Evolutionary conservation across 768 basidiomycete genomes (phyloP).

Genomic region (Naganishia antarctica): DNA sequence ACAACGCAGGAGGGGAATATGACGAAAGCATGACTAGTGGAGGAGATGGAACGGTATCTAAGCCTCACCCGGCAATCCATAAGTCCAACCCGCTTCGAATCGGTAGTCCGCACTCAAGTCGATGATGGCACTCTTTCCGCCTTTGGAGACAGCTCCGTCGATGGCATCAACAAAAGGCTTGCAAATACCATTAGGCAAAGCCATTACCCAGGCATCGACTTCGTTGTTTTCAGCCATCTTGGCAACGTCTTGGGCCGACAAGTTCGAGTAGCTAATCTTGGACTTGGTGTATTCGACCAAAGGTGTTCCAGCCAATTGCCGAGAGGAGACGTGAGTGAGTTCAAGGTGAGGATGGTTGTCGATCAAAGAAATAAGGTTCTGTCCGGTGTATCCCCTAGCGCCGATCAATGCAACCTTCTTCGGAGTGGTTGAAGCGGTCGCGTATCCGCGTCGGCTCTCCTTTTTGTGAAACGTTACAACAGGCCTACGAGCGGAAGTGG

Average conservation of each 20-base stretch:
- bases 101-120: slow-evolving; percentile 92
- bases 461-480: slow-evolving; percentile 32
- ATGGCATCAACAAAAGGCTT: slow-evolving; percentile 66
- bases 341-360: slow-evolving; percentile 80
- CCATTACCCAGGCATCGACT: slow-evolving; percentile 99
- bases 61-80: slow-evolving; percentile 96
- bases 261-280: slow-evolving; percentile 68
- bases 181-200: slow-evolving; percentile 92
- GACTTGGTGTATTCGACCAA: slow-evolving; percentile 77
- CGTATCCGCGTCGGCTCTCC: slow-evolving; percentile 66
- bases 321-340: slow-evolving; percentile 92
- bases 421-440: slow-evolving; percentile 64
- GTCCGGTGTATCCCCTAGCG: slow-evolving; percentile 91
- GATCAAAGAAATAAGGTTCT: slow-evolving; percentile 80
- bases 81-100: slow-evolving; percentile 92
- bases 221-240: slow-evolving; percentile 80
- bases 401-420: slow-evolving; percentile 93
- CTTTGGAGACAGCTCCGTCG: slow-evolving; percentile 56
- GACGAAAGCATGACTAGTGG: slow-evolving; percentile 9
- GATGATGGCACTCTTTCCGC: slow-evolving; percentile 64
- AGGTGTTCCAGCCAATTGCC: slow-evolving; percentile 78
- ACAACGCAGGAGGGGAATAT: slow-evolving; percentile 16
- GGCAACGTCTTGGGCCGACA: slow-evolving; percentile 72
- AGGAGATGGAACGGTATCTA: neutral
- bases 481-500: slow-evolving; percentile 46